These are phyloP conservation scores for Simmondsia chinensis DNA, from an alignment of 148 eudicot species.

Conservation along the genomic window DNA sequence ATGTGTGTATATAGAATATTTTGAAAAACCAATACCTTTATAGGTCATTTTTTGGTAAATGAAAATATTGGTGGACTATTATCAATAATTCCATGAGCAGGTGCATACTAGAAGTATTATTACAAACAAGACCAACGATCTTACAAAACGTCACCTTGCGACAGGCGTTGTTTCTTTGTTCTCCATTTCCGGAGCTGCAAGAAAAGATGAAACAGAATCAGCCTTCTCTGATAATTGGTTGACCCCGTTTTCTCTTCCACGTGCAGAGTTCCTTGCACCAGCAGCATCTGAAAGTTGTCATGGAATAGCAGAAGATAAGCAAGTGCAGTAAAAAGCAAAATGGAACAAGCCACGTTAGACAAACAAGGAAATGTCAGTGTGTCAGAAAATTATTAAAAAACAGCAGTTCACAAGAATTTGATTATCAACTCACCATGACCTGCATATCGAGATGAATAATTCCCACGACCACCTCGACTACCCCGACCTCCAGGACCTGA, in stretches of 20 bases:
- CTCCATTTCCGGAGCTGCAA: slow-evolving; percentile 32
- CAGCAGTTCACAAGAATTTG: neutral
- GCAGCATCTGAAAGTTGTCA: slow-evolving; percentile 30
- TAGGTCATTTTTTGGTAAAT: too few species aligned
- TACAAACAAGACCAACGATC: neutral
- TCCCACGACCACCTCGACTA: slow-evolving; percentile 49
- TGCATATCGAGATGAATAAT: slow-evolving; percentile 24
- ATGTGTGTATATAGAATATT: too few species aligned
- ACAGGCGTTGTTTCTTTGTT: slow-evolving; percentile 18
- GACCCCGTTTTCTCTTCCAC: slow-evolving; percentile 43
- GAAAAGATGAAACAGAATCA: slow-evolving; percentile 17
- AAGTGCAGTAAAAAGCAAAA: neutral
- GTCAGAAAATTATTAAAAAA: too few species aligned
- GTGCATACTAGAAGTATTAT: too few species aligned
- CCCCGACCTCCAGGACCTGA: slow-evolving; percentile 40
- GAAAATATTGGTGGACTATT: too few species aligned
- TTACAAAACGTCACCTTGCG: slow-evolving; percentile 31
- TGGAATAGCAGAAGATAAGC: slow-evolving; percentile 1
- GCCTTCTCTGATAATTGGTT: slow-evolving; percentile 29
- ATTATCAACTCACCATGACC: slow-evolving; percentile 26
- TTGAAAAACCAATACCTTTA: too few species aligned
- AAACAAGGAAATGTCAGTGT: neutral
- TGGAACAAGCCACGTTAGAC: neutral
- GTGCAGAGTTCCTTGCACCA: slow-evolving; percentile 34
- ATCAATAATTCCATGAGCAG: too few species aligned